phyloP scores from a whole-genome alignment of 768 basidiomycete genomes.

The Pisolithus orientalis region DNA sequence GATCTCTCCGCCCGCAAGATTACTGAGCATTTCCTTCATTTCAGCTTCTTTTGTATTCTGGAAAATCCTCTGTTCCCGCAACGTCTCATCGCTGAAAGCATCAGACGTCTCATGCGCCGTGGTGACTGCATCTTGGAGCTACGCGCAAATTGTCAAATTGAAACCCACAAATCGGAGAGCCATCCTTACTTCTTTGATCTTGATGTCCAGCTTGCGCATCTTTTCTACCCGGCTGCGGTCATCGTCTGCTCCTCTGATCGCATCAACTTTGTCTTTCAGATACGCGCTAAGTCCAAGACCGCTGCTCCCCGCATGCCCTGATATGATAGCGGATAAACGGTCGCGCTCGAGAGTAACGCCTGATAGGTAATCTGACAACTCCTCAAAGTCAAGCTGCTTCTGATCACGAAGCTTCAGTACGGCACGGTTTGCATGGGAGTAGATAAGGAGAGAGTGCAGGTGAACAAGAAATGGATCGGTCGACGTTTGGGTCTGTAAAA shows the following conservation, averaged over 20 bases:
- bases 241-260: conserved; percentile 87
- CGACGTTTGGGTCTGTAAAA: conserved; percentile 71
- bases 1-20: conserved; percentile 90
- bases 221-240: conserved; percentile 89
- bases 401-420: conserved; percentile 95
- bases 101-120: conserved; percentile 94
- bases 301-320: conserved; percentile 80
- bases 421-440: conserved; percentile 88
- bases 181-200: conserved; percentile 83
- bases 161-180: background rate
- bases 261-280: conserved; percentile 87
- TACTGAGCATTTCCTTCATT: conserved; percentile 92
- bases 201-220: conserved; percentile 86
- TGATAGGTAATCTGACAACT: conserved; percentile 89
- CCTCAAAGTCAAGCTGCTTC: conserved; percentile 98
- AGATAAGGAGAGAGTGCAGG: conserved; percentile 87
- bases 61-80: conserved; percentile 87
- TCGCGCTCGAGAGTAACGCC: conserved; percentile 93
- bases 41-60: conserved; percentile 88
- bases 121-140: conserved; percentile 96
- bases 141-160: conserved; percentile 3
- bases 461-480: conserved; percentile 89
- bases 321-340: conserved; percentile 81
- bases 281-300: conserved; percentile 86
- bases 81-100: conserved; percentile 92